Evolutionary conservation across 2,329 filamentous ascomycete genomes (phyloP).

Genomic region (Sclerotinia nivalis): DNA sequence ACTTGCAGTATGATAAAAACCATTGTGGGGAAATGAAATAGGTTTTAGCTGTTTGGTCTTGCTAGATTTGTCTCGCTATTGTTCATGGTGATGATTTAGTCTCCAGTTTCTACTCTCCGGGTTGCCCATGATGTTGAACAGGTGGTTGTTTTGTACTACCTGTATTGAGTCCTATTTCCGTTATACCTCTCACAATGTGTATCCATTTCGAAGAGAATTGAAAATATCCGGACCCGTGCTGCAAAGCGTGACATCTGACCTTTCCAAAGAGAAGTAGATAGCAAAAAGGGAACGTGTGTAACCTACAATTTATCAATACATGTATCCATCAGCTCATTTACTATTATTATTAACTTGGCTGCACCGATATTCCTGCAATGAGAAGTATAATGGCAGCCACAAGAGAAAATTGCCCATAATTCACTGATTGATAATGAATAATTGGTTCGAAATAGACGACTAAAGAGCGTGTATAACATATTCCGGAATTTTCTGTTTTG

Average conservation of each 20-base stretch:
- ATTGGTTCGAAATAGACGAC: background rate
- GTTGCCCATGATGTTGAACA: background rate
- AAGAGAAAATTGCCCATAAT: background rate
- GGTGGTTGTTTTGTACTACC: background rate
- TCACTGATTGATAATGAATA: background rate
- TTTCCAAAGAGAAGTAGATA: background rate
- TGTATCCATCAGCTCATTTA: background rate
- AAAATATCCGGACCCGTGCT: background rate
- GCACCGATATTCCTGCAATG: background rate
- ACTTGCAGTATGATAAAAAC: background rate
- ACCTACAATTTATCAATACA: background rate
- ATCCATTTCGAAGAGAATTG: background rate
- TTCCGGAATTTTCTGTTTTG: background rate
- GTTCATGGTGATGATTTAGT: background rate
- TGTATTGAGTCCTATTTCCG: background rate
- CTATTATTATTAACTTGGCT: background rate
- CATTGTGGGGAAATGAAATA: constrained; percentile 13
- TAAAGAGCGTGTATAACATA: background rate
- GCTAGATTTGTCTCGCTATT: background rate
- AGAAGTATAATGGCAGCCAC: background rate
- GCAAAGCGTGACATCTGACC: background rate
- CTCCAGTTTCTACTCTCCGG: background rate
- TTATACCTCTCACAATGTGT: background rate
- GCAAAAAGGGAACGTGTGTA: background rate
- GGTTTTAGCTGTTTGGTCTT: background rate